Conservation (phyloP, 169 alveolate genomes). For the Sarcocystis neurona region DNA sequence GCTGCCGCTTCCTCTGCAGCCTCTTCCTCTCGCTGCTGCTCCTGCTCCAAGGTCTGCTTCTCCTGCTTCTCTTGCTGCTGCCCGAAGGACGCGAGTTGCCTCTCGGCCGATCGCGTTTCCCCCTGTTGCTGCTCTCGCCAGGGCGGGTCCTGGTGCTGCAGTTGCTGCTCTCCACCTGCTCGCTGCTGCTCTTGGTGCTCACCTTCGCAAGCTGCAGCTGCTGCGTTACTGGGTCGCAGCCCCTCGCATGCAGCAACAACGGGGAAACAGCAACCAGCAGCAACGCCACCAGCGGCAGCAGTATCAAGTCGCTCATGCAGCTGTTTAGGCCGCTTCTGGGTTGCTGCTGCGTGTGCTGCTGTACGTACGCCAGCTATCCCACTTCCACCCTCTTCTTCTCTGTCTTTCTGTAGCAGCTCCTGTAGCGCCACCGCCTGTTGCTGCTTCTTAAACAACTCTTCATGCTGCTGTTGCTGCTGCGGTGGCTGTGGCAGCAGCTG, state of each 20-base stretch:
- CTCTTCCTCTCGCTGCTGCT: conserved; percentile 39
- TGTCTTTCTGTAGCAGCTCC: too few species aligned
- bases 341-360: conserved; percentile 18
- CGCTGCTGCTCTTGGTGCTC: not conserved
- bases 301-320: conserved; percentile 36
- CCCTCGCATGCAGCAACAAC: conserved; percentile 49
- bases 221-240: too few species aligned
- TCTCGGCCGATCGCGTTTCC: not conserved
- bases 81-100: not conserved
- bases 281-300: conserved; percentile 38
- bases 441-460: too few species aligned
- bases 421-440: too few species aligned
- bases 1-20: conserved; percentile 34
- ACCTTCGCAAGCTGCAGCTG: conserved; percentile 33
- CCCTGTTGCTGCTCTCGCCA: not conserved
- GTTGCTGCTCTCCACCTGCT: conserved; percentile 25
- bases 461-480: too few species aligned
- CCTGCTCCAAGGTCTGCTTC: conserved; percentile 26
- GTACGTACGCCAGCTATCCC: conserved; percentile 37
- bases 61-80: conserved; percentile 19
- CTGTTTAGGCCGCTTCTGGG: conserved; percentile 37
- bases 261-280: conserved; percentile 38
- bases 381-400: too few species aligned
- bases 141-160: conserved; percentile 6
- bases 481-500: conserved; percentile 45